A percentile compares a stretch with the other conserved stretches of the same genome.
phyloP scores from a whole-genome alignment of 2,329 filamentous ascomycete species.

The Neofusicoccum kwambonambiense region DNA sequence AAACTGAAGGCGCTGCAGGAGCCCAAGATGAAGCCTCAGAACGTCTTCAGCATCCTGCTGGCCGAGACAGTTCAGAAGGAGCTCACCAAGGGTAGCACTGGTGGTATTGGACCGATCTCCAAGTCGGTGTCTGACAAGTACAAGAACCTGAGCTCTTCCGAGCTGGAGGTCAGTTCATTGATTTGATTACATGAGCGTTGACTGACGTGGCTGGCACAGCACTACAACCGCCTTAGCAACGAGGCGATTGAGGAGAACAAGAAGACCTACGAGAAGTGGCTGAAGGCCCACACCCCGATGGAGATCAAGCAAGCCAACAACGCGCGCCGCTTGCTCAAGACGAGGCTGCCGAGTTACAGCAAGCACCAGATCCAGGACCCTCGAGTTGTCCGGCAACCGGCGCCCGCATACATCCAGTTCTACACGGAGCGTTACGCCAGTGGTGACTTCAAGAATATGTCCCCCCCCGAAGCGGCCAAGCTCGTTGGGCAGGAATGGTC shows the following conservation, averaged over 20 bases:
- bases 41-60: constrained; percentile 21
- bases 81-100: not conserved
- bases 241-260: constrained; percentile 46
- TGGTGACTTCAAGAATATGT: constrained; percentile 53
- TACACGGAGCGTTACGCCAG: constrained; percentile 42
- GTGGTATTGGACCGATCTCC: constrained; percentile 25
- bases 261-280: constrained; percentile 52
- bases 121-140: constrained; percentile 21
- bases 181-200: not conserved
- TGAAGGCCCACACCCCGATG: constrained; percentile 54
- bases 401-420: constrained; percentile 46
- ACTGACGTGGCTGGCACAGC: constrained; percentile 37
- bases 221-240: constrained; percentile 52
- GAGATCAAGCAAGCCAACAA: constrained; percentile 60
- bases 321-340: constrained; percentile 48
- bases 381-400: constrained; percentile 49
- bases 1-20: constrained; percentile 39
- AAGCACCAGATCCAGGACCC: constrained; percentile 50
- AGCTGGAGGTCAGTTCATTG: constrained; percentile 29
- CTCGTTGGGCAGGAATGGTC: constrained; percentile 51
- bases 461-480: constrained; percentile 38
- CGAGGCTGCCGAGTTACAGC: constrained; percentile 8
- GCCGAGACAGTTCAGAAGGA: not conserved
- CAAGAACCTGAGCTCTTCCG: constrained; percentile 33
- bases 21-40: constrained; percentile 25